These are phyloP conservation scores for Hypoxylon subgilvum DNA, from an alignment of 495 filamentous ascomycete genomes.

Conservation along the genomic window DNA sequence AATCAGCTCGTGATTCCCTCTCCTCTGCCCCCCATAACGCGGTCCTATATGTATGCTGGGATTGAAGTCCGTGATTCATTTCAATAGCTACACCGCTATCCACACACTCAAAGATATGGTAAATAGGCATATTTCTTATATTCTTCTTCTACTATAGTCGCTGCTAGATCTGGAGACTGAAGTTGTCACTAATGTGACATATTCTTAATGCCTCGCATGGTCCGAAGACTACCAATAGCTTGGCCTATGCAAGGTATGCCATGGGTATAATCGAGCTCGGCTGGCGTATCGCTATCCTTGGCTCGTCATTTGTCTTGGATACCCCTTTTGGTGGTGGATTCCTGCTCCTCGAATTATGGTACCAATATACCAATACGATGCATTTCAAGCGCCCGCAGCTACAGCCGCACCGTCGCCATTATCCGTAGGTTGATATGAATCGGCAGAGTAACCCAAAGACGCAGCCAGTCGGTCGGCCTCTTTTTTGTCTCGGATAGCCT, in stretches of 20 bases:
- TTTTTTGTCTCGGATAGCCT: constrained; percentile 65
- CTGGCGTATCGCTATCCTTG: constrained; percentile 17
- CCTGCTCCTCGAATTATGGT: constrained; percentile 10
- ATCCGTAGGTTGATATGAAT: constrained; percentile 22
- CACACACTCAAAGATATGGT: too few species aligned
- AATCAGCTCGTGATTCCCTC: too few species aligned
- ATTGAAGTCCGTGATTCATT: too few species aligned
- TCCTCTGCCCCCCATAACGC: too few species aligned
- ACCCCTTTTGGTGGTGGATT: constrained; percentile 6
- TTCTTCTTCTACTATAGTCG: too few species aligned
- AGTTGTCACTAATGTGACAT: constrained; percentile 8
- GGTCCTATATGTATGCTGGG: too few species aligned
- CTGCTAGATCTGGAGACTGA: constrained; percentile 23
- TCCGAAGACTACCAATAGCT: constrained; percentile 18
- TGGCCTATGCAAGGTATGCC: constrained; percentile 10
- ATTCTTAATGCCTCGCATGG: constrained; percentile 8
- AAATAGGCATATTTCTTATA: too few species aligned
- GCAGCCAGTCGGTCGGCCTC: constrained; percentile 63
- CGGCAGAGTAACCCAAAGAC: constrained; percentile 18
- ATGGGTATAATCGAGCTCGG: constrained; percentile 8
- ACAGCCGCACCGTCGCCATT: constrained; percentile 24
- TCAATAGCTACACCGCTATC: too few species aligned
- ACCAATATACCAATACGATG: not conserved
- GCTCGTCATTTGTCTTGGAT: constrained; percentile 36
- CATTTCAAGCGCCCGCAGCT: constrained; percentile 23